Evolutionary conservation across 2,329 filamentous ascomycete genomes (phyloP), one percentile per base, ranked within the genome.

Genomic region (Diaporthe caulivora): DNA sequence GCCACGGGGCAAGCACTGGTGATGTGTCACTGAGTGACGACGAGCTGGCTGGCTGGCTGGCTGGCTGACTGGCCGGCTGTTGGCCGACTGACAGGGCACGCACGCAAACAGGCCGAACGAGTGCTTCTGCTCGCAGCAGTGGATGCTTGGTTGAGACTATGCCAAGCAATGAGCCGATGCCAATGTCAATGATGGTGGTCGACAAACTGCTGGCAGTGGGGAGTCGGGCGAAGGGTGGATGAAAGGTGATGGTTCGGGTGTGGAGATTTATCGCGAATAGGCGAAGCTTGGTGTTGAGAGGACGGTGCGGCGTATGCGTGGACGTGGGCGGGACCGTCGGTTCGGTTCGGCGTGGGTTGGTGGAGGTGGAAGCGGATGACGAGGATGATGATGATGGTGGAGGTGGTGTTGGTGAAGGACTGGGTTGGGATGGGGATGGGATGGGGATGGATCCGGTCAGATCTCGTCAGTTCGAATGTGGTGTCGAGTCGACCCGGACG

Each of bases 221-320:
- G 44, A 18, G 29, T 51, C 29, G 5, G 44, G 44, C 21, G 62
- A 29, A 26, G 18, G 44, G 31, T 51, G 51, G 62, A 65, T 51
- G 62, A 11, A 21, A 8, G 60, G 62, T 44, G 44, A 51, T 65
- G 62, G 62, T 37, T 18, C 29, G 31, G 47, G 34, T 34, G 34
- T 24, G 44, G 44, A 21, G 44, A 37, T 18, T 44, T 65, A 65
- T 65, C 62, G 62, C 44, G 44, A 29, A 29, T 37, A 18, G 62
- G 62, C 62, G 62, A 26, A 51, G 44, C 62, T 65, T 65, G 62
- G 62, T 65, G 62, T 65, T 65, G 62, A 65, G n/a, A 44, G 51
- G 44, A 51, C 37, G 44, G 13, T 65, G 62, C 62, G 62, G 62
- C 60, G 55, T 37, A 31, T 31, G 9, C 54, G 58, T 42, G 57